phyloP scores from a whole-genome alignment of 169 alveolate genomes.

The Plasmodium inui region DNA sequence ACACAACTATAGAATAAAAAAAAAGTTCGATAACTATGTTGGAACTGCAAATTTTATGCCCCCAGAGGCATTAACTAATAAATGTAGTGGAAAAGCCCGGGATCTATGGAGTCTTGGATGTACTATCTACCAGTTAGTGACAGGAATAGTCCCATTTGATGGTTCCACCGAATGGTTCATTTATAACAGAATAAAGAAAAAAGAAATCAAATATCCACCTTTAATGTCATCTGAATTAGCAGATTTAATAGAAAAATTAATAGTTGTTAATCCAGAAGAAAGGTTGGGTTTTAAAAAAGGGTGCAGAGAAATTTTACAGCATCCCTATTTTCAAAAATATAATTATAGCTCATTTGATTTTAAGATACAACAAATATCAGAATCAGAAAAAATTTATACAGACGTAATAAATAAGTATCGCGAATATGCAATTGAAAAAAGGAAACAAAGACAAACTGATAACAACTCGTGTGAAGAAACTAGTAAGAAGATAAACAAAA shows the following conservation, averaged over 20 bases:
- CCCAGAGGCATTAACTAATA: constrained; percentile 92
- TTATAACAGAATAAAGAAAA: constrained; percentile 74
- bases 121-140: constrained; percentile 89
- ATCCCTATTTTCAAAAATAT: constrained; percentile 76
- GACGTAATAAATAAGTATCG: constrained; percentile 47
- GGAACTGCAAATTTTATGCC: constrained; percentile 96
- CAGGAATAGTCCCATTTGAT: constrained; percentile 86
- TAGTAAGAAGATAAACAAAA: constrained; percentile 7
- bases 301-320: constrained; percentile 68
- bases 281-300: constrained; percentile 81
- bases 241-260: constrained; percentile 80
- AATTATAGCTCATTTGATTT: constrained; percentile 37
- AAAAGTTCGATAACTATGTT: constrained; percentile 88
- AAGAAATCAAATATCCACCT: constrained; percentile 76
- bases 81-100: constrained; percentile 87
- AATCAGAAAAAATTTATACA: constrained; percentile 51
- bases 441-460: constrained; percentile 36
- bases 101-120: constrained; percentile 95
- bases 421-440: constrained; percentile 44
- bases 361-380: constrained; percentile 43
- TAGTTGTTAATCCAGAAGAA: constrained; percentile 77
- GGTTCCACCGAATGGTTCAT: constrained; percentile 86
- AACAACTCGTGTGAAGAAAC: constrained; percentile 25
- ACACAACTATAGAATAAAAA: constrained; percentile 75
- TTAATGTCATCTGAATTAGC: constrained; percentile 77